phyloP scores from a whole-genome alignment of 208 protist species.

The Leishmania lainsoni region DNA sequence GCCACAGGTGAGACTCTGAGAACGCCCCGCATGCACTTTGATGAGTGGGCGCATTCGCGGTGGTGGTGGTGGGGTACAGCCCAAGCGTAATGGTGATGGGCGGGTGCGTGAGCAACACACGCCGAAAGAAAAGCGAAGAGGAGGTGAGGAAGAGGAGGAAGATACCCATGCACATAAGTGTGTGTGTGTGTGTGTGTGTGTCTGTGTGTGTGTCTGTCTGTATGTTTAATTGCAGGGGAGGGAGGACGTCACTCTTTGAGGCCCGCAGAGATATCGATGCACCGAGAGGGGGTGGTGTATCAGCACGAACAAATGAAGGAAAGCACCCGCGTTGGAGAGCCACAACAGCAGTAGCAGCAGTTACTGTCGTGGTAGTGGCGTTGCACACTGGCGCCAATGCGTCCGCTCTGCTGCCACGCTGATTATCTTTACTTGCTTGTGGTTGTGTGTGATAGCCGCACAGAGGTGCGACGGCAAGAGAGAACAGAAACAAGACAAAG shows the following conservation, averaged over 20 bases:
- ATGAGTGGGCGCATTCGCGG: background rate
- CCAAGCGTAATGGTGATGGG: background rate
- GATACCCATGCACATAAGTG: background rate
- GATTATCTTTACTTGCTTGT: background rate
- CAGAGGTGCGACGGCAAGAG: background rate
- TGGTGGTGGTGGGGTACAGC: background rate
- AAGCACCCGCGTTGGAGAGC: background rate
- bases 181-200: background rate
- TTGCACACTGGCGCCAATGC: background rate
- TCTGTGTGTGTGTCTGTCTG: background rate
- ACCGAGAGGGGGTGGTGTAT: background rate
- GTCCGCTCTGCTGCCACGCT: background rate
- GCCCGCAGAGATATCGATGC: background rate
- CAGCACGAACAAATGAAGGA: background rate
- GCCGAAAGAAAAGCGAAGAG: background rate
- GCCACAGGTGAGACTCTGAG: background rate
- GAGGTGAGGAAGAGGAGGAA: no score
- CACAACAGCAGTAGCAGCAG: background rate
- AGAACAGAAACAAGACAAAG: background rate
- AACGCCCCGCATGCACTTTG: background rate
- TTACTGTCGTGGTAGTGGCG: background rate
- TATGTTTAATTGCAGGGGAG: background rate
- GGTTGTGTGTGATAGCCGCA: background rate
- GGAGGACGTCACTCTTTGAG: background rate
- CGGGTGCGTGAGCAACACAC: background rate